Evolutionary conservation across 305 asterid species (phyloP).

Genomic region (Fraxinus angustifolia): DNA sequence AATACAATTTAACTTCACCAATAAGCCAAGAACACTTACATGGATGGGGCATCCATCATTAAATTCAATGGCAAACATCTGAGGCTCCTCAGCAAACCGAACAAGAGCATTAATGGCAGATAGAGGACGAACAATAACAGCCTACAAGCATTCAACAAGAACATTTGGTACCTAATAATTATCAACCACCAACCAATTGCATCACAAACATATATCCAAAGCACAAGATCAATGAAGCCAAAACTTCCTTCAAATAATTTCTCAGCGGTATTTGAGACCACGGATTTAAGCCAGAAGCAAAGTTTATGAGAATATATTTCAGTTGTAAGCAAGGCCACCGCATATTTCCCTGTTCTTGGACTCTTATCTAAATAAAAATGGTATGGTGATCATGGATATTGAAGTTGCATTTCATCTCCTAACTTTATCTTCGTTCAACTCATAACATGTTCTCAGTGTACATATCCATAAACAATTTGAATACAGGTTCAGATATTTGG

Average conservation of each 20-base stretch:
- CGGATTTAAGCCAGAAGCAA: background rate
- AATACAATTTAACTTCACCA: constrained; percentile 21
- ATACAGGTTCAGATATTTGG: constrained; percentile 6
- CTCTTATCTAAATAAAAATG: background rate
- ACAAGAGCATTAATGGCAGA: constrained; percentile 94
- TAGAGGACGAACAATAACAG: constrained; percentile 88
- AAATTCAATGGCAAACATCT: constrained; percentile 97
- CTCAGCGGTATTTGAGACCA: background rate
- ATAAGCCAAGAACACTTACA: constrained; percentile 47
- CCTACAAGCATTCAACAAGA: constrained; percentile 56
- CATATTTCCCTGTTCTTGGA: background rate
- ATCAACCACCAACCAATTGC: constrained; percentile 17
- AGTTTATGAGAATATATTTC: background rate
- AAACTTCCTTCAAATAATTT: constrained; percentile 12
- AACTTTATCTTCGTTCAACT: constrained; percentile 9
- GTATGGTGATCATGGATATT: constrained; percentile 7
- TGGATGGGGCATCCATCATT: constrained; percentile 97
- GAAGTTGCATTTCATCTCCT: constrained; percentile 8
- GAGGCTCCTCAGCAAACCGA: constrained; percentile 99
- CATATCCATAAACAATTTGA: constrained; percentile 16
- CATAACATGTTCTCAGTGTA: constrained; percentile 5
- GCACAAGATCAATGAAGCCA: constrained; percentile 16
- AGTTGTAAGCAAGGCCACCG: background rate
- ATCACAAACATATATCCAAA: constrained; percentile 11
- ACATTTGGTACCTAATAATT: constrained; percentile 18